Evolutionary conservation across 805 yeast species (phyloP).

Genomic region (Metschnikowia arizonensis): DNA sequence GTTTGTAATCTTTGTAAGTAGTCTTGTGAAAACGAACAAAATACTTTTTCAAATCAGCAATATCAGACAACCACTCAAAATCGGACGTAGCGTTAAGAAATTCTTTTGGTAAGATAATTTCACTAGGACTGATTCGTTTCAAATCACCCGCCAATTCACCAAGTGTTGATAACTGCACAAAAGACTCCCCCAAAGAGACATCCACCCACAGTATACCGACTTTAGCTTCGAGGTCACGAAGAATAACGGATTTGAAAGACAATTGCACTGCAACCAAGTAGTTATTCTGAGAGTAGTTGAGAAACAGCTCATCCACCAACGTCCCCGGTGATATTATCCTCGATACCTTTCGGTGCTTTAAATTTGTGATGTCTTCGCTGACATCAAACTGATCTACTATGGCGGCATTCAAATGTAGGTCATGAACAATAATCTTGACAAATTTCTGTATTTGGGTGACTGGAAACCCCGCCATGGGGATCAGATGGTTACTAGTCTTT

Average conservation of each 20-base stretch:
- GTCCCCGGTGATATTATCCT: conserved; percentile 92
- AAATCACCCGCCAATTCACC: conserved; percentile 65
- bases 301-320: conserved; percentile 76
- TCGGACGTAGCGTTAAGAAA: conserved; percentile 35
- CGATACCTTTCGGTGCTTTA: conserved; percentile 64
- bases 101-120: conserved; percentile 57
- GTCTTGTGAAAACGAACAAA: conserved; percentile 51
- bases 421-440: conserved; percentile 68
- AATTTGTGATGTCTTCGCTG: conserved; percentile 20
- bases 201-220: conserved; percentile 89
- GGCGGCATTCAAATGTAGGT: conserved; percentile 67
- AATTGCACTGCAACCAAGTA: conserved; percentile 58
- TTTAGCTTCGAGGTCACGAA: conserved; percentile 37
- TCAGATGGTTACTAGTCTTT: conserved; percentile 37
- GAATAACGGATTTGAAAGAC: conserved; percentile 32
- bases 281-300: conserved; percentile 69
- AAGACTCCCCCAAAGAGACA: conserved; percentile 75
- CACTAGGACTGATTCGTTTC: conserved; percentile 76
- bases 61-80: conserved; percentile 54
- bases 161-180: conserved; percentile 59
- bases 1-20: conserved; percentile 28
- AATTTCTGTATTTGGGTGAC: conserved; percentile 64
- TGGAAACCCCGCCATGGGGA: conserved; percentile 94
- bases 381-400: conserved; percentile 63
- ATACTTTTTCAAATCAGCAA: conserved; percentile 56